These are phyloP conservation scores for Hevea brasiliensis DNA, from an alignment of 345 rosid genomes.

Conservation along the genomic window DNA sequence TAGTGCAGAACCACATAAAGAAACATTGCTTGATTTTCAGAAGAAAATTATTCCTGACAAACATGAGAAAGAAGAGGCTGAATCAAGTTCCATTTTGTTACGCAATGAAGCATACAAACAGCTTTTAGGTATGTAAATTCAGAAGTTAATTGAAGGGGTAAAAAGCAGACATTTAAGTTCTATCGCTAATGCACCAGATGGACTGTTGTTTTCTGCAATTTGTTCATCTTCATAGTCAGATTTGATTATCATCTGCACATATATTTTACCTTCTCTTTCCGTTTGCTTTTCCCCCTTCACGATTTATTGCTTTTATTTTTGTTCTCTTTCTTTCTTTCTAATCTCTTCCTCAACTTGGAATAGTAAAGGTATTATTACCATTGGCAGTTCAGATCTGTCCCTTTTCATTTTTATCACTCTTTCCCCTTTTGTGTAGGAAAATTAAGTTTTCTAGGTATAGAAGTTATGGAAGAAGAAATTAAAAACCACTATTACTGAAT, in stretches of 20 bases:
- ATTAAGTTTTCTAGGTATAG: not conserved
- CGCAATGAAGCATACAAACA: constrained; percentile 49
- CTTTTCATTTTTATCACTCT: too few species aligned
- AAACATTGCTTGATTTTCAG: constrained; percentile 65
- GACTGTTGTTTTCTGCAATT: not conserved
- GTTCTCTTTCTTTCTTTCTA: not conserved
- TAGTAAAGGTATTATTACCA: not conserved
- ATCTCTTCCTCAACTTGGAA: not conserved
- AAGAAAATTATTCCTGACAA: constrained; percentile 66
- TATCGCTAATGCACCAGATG: not conserved
- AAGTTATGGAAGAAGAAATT: not conserved
- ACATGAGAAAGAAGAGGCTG: constrained; percentile 59
- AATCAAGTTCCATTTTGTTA: constrained; percentile 43
- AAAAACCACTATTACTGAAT: not conserved
- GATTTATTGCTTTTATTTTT: not conserved
- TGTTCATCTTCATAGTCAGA: not conserved
- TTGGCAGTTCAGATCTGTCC: not conserved
- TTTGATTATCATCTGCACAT: not conserved
- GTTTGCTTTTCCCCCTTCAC: not conserved
- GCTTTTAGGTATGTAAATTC: constrained; percentile 52
- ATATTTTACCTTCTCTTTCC: not conserved
- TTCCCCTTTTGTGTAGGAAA: not conserved
- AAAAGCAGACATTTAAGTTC: not conserved
- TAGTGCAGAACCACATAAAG: constrained; percentile 30
- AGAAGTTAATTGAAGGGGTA: not conserved